phyloP scores from a whole-genome alignment of 2,329 filamentous ascomycete genomes.

The Sclerotiophoma versabilis region DNA sequence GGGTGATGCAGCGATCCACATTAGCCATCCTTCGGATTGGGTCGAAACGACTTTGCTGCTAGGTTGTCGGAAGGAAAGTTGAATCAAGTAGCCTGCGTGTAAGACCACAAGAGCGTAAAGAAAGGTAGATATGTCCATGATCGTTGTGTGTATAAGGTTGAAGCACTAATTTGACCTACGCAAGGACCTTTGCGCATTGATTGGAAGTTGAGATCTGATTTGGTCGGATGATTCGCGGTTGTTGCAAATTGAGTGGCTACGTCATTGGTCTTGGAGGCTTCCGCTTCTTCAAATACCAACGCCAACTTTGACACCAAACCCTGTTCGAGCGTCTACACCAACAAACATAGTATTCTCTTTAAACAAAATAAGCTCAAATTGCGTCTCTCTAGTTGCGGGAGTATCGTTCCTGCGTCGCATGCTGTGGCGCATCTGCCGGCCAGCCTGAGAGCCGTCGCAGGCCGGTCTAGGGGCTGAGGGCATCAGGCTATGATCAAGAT shows the following conservation, averaged over 20 bases:
- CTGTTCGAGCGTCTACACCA: too few species aligned
- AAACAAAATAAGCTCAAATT: too few species aligned
- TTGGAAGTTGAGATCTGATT: background rate
- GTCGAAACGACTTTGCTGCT: slow-evolving; percentile 16
- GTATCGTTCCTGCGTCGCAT: too few species aligned
- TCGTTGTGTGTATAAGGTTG: background rate
- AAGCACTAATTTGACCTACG: background rate
- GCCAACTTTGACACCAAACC: too few species aligned
- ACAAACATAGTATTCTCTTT: too few species aligned
- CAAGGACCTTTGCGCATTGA: background rate
- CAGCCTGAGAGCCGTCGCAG: too few species aligned
- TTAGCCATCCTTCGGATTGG: slow-evolving; percentile 15
- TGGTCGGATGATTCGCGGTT: background rate
- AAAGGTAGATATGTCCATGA: background rate
- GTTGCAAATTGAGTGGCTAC: background rate
- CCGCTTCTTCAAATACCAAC: too few species aligned
- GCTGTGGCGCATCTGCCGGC: too few species aligned
- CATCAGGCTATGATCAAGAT: too few species aligned
- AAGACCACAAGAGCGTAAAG: slow-evolving; percentile 12
- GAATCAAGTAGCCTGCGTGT: slow-evolving; percentile 20
- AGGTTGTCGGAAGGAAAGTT: slow-evolving; percentile 23
- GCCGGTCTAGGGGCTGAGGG: too few species aligned
- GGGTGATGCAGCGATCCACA: slow-evolving; percentile 17
- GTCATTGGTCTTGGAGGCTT: too few species aligned
- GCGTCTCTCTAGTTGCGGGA: too few species aligned